Conservation (phyloP, 2,329 filamentous ascomycete genomes). For the Sclerotinia trifoliorum region DNA sequence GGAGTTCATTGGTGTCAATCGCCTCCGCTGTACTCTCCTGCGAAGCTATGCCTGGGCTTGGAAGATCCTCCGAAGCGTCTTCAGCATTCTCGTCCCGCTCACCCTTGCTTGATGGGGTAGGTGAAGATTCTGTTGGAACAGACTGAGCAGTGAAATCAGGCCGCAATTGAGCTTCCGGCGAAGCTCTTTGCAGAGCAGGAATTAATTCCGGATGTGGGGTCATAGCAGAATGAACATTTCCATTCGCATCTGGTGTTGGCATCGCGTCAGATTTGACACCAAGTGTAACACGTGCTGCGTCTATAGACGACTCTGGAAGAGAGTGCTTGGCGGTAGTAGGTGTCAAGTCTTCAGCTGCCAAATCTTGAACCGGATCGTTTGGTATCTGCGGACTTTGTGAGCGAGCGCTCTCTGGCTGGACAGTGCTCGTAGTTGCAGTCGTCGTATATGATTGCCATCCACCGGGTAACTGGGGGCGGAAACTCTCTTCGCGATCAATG, state of each 20-base stretch:
- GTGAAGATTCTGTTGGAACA: conserved; percentile 41
- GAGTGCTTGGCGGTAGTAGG: conserved; percentile 33
- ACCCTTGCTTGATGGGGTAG: conserved; percentile 50
- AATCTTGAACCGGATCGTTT: conserved; percentile 26
- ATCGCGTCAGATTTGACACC: conserved; percentile 22
- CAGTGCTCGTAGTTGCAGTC: conserved; percentile 28
- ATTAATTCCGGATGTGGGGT: conserved; percentile 33
- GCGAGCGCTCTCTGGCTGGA: conserved; percentile 15
- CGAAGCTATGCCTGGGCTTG: neutral
- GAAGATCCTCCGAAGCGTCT: neutral
- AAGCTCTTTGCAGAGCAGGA: conserved; percentile 29
- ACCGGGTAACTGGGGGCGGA: conserved; percentile 37
- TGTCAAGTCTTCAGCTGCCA: conserved; percentile 30
- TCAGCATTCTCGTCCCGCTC: neutral
- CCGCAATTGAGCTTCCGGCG: conserved; percentile 31
- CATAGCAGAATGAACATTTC: conserved; percentile 31
- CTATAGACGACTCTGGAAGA: conserved; percentile 27
- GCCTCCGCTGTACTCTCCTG: neutral
- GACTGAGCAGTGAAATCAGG: conserved; percentile 35
- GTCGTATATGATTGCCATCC: conserved; percentile 39
- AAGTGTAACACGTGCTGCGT: conserved; percentile 41
- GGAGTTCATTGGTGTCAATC: neutral
- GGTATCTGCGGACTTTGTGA: conserved; percentile 5
- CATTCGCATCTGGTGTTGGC: conserved; percentile 32
- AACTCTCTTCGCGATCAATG: conserved; percentile 34